These are phyloP conservation scores for Ophioceras dolichostomum DNA, from an alignment of 2,329 filamentous ascomycete species.

Conservation along the genomic window DNA sequence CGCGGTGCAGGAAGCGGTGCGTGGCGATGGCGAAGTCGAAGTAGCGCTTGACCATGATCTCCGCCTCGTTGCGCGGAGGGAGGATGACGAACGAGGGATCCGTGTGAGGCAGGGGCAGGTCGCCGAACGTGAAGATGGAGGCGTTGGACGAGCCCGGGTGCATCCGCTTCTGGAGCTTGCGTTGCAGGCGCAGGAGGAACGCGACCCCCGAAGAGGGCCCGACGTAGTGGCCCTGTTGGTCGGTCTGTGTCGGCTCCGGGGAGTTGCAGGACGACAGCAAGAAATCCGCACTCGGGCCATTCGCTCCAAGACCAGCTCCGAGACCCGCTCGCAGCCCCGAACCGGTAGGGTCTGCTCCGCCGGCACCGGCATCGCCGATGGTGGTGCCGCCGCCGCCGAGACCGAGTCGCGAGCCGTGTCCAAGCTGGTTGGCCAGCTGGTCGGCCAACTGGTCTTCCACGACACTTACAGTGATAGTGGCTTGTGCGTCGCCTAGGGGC, in stretches of 20 bases:
- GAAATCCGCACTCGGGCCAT: background rate
- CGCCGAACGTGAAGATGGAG: constrained; percentile 2
- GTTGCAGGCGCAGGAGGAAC: constrained; percentile 35
- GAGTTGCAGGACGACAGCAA: constrained; percentile 21
- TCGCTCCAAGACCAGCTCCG: background rate
- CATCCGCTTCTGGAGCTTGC: background rate
- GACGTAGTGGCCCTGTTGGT: constrained; percentile 32
- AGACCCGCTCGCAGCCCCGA: too few relatives aligned
- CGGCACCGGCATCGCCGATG: too few relatives aligned
- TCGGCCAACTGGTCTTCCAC: too few relatives aligned
- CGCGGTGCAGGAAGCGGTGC: constrained; percentile 28
- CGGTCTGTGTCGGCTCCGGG: constrained; percentile 30
- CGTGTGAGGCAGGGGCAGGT: constrained; percentile 25
- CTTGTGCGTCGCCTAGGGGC: too few relatives aligned
- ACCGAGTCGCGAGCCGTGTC: too few relatives aligned
- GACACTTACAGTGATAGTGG: too few relatives aligned
- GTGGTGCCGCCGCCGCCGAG: too few relatives aligned
- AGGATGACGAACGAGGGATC: constrained; percentile 29
- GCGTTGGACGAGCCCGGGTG: background rate
- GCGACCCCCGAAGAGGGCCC: constrained; percentile 33
- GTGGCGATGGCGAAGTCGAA: constrained; percentile 29
- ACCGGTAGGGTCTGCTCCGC: too few relatives aligned
- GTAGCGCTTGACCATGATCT: constrained; percentile 21
- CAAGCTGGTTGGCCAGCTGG: too few relatives aligned
- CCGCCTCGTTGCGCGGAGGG: constrained; percentile 16